phyloP scores from a whole-genome alignment of 2,329 filamentous ascomycete genomes.

The Claviceps humidiphila region DNA sequence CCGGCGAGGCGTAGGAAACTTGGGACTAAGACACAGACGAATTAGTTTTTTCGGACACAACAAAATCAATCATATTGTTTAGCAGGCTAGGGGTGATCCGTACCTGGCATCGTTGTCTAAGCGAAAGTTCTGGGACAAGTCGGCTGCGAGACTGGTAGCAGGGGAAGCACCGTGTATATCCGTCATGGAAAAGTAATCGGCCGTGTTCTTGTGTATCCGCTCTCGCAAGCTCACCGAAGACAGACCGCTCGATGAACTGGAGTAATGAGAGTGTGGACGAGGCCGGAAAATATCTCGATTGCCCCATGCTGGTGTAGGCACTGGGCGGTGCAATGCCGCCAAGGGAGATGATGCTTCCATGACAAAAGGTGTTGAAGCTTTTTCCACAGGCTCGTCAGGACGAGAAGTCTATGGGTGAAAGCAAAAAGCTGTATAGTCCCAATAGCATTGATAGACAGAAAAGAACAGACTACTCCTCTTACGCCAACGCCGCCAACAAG shows the following conservation, averaged over 20 bases:
- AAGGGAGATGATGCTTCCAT: conserved; percentile 95
- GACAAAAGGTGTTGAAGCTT: conserved; percentile 11
- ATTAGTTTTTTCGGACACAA: neutral
- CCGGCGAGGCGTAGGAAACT: conserved; percentile 28
- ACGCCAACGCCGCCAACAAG: conserved; percentile 16
- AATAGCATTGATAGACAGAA: conserved; percentile 1
- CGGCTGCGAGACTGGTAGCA: conserved; percentile 77
- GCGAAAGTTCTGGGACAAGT: conserved; percentile 93
- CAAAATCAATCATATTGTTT: neutral
- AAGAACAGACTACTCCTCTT: neutral
- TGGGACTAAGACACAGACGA: conserved; percentile 17
- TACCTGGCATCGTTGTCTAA: conserved; percentile 78
- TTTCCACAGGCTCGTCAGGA: conserved; percentile 3
- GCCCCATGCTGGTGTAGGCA: conserved; percentile 47
- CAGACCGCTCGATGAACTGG: conserved; percentile 41
- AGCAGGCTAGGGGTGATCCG: conserved; percentile 14
- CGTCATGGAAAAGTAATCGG: conserved; percentile 75
- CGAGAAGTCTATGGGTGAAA: conserved; percentile 1
- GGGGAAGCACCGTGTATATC: conserved; percentile 76
- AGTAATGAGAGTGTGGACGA: conserved; percentile 33
- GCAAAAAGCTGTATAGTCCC: neutral
- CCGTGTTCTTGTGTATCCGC: conserved; percentile 43
- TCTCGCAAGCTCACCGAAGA: conserved; percentile 70
- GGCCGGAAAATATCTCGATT: conserved; percentile 38
- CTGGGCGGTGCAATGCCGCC: conserved; percentile 75